Conservation (phyloP, 768 basidiomycete genomes). For the Pilatotrama ljubarskyi region DNA sequence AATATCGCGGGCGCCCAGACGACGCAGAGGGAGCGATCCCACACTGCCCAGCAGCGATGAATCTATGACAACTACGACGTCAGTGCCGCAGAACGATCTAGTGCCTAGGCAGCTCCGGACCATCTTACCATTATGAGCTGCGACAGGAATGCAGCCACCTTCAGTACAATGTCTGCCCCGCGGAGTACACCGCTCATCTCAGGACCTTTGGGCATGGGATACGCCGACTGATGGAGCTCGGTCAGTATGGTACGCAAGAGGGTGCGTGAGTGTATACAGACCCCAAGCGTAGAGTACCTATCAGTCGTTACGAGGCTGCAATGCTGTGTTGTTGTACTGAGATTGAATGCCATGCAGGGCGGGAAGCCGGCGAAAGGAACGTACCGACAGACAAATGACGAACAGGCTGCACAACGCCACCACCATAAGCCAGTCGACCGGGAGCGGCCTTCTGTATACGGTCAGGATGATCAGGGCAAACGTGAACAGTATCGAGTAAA, state of each 20-base stretch:
- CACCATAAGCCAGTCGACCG: slow-evolving; percentile 4
- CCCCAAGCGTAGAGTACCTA: slow-evolving; percentile 9
- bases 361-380: not conserved
- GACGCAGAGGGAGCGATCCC: slow-evolving; percentile 3
- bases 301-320: slow-evolving; percentile 12
- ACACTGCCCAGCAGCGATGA: slow-evolving; percentile 20
- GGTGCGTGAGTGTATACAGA: not conserved
- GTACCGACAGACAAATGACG: slow-evolving; percentile 7
- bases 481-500: slow-evolving; percentile 14
- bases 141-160: slow-evolving; percentile 2
- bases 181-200: slow-evolving; percentile 16
- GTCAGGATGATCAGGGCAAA: slow-evolving; percentile 15
- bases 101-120: not conserved
- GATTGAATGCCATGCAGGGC: not conserved
- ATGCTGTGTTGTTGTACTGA: not conserved
- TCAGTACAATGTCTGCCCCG: slow-evolving; percentile 6
- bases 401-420: not conserved
- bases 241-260: not conserved
- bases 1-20: slow-evolving; percentile 4
- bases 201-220: slow-evolving; percentile 1
- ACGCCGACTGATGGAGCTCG: not conserved
- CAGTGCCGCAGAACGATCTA: not conserved
- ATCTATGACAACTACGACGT: slow-evolving; percentile 7
- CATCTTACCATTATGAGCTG: slow-evolving; percentile 13
- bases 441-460: slow-evolving; percentile 9